phyloP scores from a whole-genome alignment of 1,284 basidiomycete species.

The Chalciporus piperatoides region DNA sequence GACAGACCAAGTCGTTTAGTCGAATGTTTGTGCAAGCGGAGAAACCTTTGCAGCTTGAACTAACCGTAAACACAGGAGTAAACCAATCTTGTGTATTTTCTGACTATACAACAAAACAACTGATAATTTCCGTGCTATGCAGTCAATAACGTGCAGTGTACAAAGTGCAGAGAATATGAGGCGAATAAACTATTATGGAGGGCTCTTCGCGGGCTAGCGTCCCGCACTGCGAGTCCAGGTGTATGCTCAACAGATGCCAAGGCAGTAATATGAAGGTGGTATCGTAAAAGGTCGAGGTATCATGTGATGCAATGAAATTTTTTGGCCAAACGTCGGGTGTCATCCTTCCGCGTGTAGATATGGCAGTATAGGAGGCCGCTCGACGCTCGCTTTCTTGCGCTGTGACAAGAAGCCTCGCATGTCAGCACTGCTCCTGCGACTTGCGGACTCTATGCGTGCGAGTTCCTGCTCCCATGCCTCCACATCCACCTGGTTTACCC shows the following conservation, averaged over 20 bases:
- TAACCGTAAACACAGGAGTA: not conserved
- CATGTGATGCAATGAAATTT: conserved; percentile 8
- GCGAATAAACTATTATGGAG: conserved; percentile 2
- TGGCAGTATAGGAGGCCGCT: conserved; percentile 25
- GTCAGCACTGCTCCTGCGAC: conserved; percentile 54
- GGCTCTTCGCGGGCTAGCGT: not conserved
- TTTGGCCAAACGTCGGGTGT: conserved; percentile 5
- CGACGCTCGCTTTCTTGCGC: conserved; percentile 37
- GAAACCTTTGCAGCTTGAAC: conserved; percentile 9
- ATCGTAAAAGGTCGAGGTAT: conserved; percentile 4
- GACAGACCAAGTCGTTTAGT: not conserved
- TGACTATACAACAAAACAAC: not conserved
- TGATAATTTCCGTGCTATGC: conserved; percentile 6
- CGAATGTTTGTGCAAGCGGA: not conserved
- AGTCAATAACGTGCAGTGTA: not conserved
- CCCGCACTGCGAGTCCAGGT: not conserved
- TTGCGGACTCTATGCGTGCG: conserved; percentile 61
- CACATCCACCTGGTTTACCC: conserved; percentile 39
- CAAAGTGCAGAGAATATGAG: conserved; percentile 17
- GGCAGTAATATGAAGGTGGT: not conserved
- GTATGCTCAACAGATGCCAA: not conserved
- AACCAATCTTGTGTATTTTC: too few species aligned
- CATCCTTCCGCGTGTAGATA: conserved; percentile 31
- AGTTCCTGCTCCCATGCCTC: conserved; percentile 77
- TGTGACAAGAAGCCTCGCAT: conserved; percentile 55